These are phyloP conservation scores for Lithospermum erythrorhizon DNA, from an alignment of 257 asterid genomes.

Conservation along the genomic window DNA sequence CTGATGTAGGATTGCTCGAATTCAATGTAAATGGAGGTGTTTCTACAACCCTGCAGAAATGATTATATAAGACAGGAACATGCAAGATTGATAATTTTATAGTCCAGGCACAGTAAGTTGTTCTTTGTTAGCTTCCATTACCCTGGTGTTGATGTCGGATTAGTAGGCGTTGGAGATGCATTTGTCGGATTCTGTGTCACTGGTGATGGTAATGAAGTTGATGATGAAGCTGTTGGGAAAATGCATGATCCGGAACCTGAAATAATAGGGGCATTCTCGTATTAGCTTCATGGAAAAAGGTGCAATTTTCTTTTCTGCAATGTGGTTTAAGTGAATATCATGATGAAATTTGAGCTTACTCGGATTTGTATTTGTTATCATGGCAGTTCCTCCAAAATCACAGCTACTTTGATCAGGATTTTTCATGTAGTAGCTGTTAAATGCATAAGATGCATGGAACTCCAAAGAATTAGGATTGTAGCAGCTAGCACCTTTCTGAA, in stretches of 20 bases:
- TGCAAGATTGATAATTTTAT: neutral
- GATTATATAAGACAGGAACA: neutral
- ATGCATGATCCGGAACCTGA: slow-evolving; percentile 73
- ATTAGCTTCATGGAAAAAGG: neutral
- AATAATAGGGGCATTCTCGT: slow-evolving; percentile 6
- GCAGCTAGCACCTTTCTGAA: slow-evolving; percentile 60
- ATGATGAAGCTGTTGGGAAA: slow-evolving; percentile 32
- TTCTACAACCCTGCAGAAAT: slow-evolving; percentile 25
- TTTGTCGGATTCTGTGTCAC: slow-evolving; percentile 18
- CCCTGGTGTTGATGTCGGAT: slow-evolving; percentile 37
- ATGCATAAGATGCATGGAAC: slow-evolving; percentile 79
- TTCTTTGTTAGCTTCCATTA: slow-evolving; percentile 12
- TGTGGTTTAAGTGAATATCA: neutral
- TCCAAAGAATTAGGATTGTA: slow-evolving; percentile 54
- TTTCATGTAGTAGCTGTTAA: slow-evolving; percentile 69
- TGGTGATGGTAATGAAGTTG: slow-evolving; percentile 18
- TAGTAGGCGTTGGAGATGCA: slow-evolving; percentile 5
- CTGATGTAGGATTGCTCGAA: slow-evolving; percentile 33
- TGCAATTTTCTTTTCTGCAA: neutral
- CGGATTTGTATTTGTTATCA: slow-evolving; percentile 57
- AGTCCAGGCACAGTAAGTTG: neutral
- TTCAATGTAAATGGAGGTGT: slow-evolving; percentile 36
- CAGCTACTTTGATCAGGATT: slow-evolving; percentile 74
- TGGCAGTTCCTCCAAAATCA: slow-evolving; percentile 78
- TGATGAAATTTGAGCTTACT: slow-evolving; percentile 30